Conservation (phyloP, 257 asterid genomes). For the Ilex asprella region DNA sequence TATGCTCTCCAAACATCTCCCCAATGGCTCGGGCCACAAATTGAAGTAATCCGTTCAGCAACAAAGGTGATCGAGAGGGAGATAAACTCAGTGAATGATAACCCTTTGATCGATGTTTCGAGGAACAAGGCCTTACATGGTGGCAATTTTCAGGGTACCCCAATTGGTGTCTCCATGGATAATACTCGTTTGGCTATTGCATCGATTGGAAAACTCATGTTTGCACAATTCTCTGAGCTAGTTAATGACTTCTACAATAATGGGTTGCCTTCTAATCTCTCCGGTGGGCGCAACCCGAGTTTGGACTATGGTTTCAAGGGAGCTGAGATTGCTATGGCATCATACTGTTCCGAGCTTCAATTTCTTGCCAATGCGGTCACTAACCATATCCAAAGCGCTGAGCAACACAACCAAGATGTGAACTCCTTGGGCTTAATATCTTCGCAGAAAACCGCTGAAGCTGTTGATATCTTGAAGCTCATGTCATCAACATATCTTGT, state of each 20-base stretch:
- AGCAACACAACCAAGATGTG: conserved; percentile 55
- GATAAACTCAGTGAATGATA: conserved; percentile 48
- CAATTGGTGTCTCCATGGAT: conserved; percentile 52
- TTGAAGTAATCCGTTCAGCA: conserved; percentile 42
- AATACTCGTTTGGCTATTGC: conserved; percentile 40
- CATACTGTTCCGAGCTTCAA: conserved; percentile 46
- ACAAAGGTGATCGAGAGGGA: conserved; percentile 53
- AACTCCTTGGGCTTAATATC: conserved; percentile 46
- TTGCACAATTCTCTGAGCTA: conserved; percentile 43
- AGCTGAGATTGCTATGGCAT: conserved; percentile 48
- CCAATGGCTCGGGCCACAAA: conserved; percentile 51
- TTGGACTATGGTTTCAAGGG: conserved; percentile 52
- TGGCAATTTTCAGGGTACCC: conserved; percentile 50
- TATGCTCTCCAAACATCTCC: conserved; percentile 46
- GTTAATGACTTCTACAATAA: conserved; percentile 42
- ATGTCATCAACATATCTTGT: conserved; percentile 38
- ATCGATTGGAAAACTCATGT: conserved; percentile 39
- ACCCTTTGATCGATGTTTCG: conserved; percentile 45
- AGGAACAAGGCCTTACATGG: conserved; percentile 47
- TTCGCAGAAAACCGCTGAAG: conserved; percentile 39
- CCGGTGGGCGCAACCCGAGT: conserved; percentile 41
- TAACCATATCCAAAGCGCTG: conserved; percentile 46
- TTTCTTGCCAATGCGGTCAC: conserved; percentile 45
- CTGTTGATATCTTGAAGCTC: conserved; percentile 38
- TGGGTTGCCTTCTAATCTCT: conserved; percentile 42